These are phyloP conservation scores for Melanogaster broomeanus DNA, from an alignment of 768 basidiomycete genomes.

Conservation along the genomic window DNA sequence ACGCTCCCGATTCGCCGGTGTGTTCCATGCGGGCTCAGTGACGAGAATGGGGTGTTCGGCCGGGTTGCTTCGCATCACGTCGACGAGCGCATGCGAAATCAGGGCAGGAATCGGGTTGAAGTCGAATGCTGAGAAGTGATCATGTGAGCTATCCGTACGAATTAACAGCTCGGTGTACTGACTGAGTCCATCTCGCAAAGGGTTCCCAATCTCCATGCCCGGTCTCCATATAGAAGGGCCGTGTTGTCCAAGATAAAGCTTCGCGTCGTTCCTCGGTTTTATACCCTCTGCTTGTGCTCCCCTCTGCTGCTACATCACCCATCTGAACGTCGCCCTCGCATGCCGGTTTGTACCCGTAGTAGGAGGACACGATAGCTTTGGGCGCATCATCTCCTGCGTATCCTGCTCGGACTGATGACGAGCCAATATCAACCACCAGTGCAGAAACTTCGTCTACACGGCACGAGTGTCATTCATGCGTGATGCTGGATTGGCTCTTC, in stretches of 20 bases:
- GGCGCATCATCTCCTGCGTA: constrained; percentile 98
- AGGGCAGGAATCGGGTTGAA: constrained; percentile 73
- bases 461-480: background rate
- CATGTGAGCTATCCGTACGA: constrained; percentile 3
- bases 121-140: constrained; percentile 57
- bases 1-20: constrained; percentile 85
- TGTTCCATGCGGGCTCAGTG: constrained; percentile 98
- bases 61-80: constrained; percentile 75
- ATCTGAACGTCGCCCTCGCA: constrained; percentile 37
- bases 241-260: constrained; percentile 82
- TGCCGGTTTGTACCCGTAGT: constrained; percentile 72
- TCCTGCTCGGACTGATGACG: constrained; percentile 87
- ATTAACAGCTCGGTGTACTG: constrained; percentile 26
- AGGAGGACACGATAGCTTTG: constrained; percentile 86
- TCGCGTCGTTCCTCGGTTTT: constrained; percentile 47
- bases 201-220: constrained; percentile 86
- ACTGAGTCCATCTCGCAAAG: constrained; percentile 86
- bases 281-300: constrained; percentile 22
- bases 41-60: constrained; percentile 89
- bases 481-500: background rate
- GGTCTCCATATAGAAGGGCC: constrained; percentile 89
- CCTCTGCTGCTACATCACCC: constrained; percentile 42
- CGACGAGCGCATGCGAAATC: constrained; percentile 71
- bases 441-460: constrained; percentile 92
- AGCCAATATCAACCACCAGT: constrained; percentile 92